Evolutionary conservation across 2,329 filamentous ascomycete genomes (phyloP), one percentile per base, ranked within the genome.

Genomic region (Colletotrichum lindemuthianum): DNA sequence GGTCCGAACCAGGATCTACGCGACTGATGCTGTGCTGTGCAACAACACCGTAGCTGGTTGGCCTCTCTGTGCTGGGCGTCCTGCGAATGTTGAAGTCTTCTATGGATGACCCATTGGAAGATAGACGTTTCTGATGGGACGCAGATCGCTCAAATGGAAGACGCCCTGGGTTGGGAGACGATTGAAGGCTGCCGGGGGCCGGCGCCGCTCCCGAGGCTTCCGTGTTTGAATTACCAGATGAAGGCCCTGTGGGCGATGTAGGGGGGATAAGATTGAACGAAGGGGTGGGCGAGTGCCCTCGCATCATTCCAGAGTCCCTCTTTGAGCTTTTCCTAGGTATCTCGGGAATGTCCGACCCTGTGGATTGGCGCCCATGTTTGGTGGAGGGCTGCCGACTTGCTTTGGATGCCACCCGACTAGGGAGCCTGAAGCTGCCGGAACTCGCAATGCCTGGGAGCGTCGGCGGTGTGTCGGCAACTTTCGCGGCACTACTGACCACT

Each of bases 311-410:
- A 2, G 86, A 87, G 63, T 84, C 77, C 64, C 90, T 84, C 72
- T 88, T 88, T 0, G 91, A 93, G 73, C 90, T 93, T 77, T 90
- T 92, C 36, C 91, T 84, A 2, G 92, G 91, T 37, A 93, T 84
- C 8, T 84, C 80, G 0, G 88, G 88, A 4, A 82, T 70, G n/a
- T 77, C 72, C 59, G 77, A 53, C 68, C 80, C 69, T 54, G 75
- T 61, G 70, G 63, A 71, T 67, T 59, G 57, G 6, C 55, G 64
- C 74, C 76, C 54, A 78, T 79, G 13, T 71, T 69, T 41, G 67
- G 77, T 72, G 56, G 76, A 74, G 37, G 74, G 65, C 43, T 75
- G 71, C 24, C 82, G 77, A 66, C 81, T 88, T 16, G 83, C 83
- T 67, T 84, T 87, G 3, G 89, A 91, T 13, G 84, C 84, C 45